Percentiles rank a stretch among this genome's conserved stretches.
phyloP scores from a whole-genome alignment of 2,329 filamentous ascomycete genomes.

The Lachnellula occidentalis region DNA sequence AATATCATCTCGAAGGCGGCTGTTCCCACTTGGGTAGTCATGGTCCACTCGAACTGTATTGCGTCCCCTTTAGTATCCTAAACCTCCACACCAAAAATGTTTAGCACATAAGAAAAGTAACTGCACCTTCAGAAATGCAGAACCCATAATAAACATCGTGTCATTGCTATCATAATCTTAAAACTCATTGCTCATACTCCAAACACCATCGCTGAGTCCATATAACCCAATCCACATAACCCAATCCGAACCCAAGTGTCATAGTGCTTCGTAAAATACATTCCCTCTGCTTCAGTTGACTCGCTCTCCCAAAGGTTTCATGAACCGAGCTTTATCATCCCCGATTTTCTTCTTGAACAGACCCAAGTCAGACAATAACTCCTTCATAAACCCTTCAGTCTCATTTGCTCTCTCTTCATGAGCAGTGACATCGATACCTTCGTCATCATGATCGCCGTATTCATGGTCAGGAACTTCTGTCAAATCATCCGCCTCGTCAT shows the following conservation, averaged over 20 bases:
- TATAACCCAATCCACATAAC: slow-evolving; percentile 3
- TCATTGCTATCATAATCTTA: background rate
- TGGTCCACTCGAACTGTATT: no score
- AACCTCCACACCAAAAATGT: no score
- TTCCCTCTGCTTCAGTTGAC: slow-evolving; percentile 27
- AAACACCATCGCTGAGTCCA: slow-evolving; percentile 20
- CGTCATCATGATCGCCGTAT: slow-evolving; percentile 55
- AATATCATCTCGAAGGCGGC: no score
- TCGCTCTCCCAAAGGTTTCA: slow-evolving; percentile 42
- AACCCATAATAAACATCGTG: background rate
- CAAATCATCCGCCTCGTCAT: slow-evolving; percentile 12
- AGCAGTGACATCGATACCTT: slow-evolving; percentile 47
- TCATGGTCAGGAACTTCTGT: slow-evolving; percentile 27
- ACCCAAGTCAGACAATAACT: slow-evolving; percentile 72
- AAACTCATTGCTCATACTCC: slow-evolving; percentile 10
- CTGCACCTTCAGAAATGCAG: background rate
- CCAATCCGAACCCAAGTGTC: background rate
- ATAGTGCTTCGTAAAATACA: background rate
- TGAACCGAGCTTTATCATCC: slow-evolving; percentile 69
- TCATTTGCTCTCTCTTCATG: slow-evolving; percentile 53
- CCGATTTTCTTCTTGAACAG: slow-evolving; percentile 81
- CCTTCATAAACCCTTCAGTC: slow-evolving; percentile 80
- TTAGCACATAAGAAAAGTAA: background rate
- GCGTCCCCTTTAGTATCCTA: no score
- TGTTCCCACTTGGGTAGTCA: no score